phyloP scores from a whole-genome alignment of 1,284 basidiomycete genomes.

The Peniophora sp. region DNA sequence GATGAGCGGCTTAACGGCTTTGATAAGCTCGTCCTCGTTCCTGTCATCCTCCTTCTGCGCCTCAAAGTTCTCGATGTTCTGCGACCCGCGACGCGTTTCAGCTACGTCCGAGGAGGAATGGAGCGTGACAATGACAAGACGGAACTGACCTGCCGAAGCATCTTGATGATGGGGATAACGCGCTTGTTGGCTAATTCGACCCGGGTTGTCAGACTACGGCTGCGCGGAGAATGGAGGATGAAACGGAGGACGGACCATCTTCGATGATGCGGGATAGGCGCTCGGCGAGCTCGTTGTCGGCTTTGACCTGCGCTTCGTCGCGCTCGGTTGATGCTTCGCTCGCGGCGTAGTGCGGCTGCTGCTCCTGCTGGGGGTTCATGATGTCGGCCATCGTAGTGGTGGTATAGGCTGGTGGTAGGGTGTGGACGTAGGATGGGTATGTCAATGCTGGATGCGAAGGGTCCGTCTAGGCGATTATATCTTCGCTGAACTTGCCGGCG shows the following conservation, averaged over 20 bases:
- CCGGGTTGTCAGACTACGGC: too few species aligned
- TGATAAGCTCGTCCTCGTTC: background rate
- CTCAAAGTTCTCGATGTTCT: conserved; percentile 2
- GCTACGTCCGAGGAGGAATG: background rate
- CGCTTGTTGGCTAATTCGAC: background rate
- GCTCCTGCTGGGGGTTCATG: background rate
- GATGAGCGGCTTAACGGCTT: background rate
- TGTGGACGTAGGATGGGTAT: too few species aligned
- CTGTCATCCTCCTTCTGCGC: background rate
- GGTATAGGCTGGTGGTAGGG: too few species aligned
- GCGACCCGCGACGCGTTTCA: background rate
- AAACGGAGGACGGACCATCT: background rate
- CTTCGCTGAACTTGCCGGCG: too few species aligned
- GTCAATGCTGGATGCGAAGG: too few species aligned
- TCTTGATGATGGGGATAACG: background rate
- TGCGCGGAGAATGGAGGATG: too few species aligned
- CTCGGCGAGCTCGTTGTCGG: background rate
- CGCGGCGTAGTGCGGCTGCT: background rate
- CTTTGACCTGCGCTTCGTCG: background rate
- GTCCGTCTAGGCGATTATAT: too few species aligned
- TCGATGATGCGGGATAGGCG: conserved; percentile 1
- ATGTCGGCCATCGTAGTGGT: background rate
- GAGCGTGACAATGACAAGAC: background rate
- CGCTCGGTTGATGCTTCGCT: background rate
- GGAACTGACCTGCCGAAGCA: background rate